These are phyloP conservation scores for Sarcodon sp. DNA, from an alignment of 768 basidiomycete species.

Conservation along the genomic window DNA sequence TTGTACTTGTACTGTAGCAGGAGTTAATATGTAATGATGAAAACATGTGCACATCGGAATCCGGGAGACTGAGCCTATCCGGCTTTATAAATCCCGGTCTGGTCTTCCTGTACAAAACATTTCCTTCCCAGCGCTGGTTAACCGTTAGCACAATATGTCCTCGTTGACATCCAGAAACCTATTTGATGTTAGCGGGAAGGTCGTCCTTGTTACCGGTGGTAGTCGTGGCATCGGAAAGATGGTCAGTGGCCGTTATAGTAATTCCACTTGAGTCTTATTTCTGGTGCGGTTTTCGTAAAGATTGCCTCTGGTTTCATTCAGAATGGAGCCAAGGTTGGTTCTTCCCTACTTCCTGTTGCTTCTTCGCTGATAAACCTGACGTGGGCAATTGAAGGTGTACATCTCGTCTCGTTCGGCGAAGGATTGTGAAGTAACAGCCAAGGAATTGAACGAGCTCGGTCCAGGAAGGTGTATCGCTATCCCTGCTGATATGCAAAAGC, in stretches of 20 bases:
- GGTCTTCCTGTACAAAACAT: too few species aligned
- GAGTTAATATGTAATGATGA: too few species aligned
- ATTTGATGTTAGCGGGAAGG: slow-evolving; percentile 38
- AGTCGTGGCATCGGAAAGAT: slow-evolving; percentile 57
- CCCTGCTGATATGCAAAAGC: slow-evolving; percentile 39
- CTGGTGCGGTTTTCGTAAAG: slow-evolving; percentile 17
- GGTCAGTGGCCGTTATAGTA: slow-evolving; percentile 19
- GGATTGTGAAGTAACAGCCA: slow-evolving; percentile 37
- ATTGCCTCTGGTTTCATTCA: slow-evolving; percentile 51
- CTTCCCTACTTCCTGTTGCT: background rate
- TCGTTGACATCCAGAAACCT: slow-evolving; percentile 22
- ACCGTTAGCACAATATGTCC: slow-evolving; percentile 18
- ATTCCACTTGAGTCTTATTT: background rate
- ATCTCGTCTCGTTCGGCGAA: slow-evolving; percentile 45
- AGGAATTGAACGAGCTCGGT: slow-evolving; percentile 37
- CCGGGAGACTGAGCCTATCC: too few species aligned
- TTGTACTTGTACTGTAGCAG: too few species aligned
- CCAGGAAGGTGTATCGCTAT: slow-evolving; percentile 41
- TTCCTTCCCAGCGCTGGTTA: too few species aligned
- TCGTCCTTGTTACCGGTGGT: slow-evolving; percentile 55
- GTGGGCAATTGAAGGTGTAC: slow-evolving; percentile 29
- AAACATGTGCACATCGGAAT: too few species aligned
- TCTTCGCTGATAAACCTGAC: background rate
- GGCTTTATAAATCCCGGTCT: too few species aligned
- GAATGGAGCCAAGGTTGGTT: slow-evolving; percentile 42